phyloP scores from a whole-genome alignment of 495 filamentous ascomycete genomes.

The Penicillium argentinense region DNA sequence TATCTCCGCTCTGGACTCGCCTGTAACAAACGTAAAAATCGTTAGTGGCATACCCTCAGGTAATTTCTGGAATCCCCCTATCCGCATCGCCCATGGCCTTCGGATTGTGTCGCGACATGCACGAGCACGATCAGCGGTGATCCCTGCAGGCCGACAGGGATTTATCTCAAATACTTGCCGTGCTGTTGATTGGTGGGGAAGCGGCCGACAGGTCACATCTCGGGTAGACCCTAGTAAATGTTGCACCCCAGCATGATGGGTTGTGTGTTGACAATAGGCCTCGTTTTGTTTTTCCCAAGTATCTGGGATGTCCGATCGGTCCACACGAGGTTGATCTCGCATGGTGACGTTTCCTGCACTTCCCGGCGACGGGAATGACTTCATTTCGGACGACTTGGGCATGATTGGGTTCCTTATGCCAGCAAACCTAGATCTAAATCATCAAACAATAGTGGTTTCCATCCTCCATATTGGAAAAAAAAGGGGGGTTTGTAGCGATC shows the following conservation, averaged over 20 bases:
- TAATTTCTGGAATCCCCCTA: too few species aligned
- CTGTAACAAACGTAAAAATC: background rate
- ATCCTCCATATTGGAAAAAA: background rate
- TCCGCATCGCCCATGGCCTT: too few species aligned
- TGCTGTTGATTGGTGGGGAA: slow-evolving; percentile 34
- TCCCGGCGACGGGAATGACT: background rate
- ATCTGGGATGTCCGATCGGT: slow-evolving; percentile 25
- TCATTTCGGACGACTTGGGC: background rate
- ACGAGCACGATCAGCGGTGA: slow-evolving; percentile 29
- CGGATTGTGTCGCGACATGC: slow-evolving; percentile 15
- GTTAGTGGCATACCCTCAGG: slow-evolving; percentile 3
- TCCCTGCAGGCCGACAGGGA: slow-evolving; percentile 36
- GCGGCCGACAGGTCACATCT: slow-evolving; percentile 24
- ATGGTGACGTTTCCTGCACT: slow-evolving; percentile 8
- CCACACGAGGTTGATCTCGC: slow-evolving; percentile 26
- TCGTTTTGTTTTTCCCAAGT: slow-evolving; percentile 11
- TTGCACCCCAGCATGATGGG: slow-evolving; percentile 28
- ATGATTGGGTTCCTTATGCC: background rate
- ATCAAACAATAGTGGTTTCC: slow-evolving; percentile 2
- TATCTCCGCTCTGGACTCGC: background rate
- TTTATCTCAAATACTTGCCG: slow-evolving; percentile 44
- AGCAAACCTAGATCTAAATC: background rate
- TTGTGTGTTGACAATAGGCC: slow-evolving; percentile 25
- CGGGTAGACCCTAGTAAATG: slow-evolving; percentile 21
- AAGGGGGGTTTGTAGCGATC: background rate